Conservation (phyloP, 1,139 yeast genomes). For the Wickerhamiella pararugosa region DNA sequence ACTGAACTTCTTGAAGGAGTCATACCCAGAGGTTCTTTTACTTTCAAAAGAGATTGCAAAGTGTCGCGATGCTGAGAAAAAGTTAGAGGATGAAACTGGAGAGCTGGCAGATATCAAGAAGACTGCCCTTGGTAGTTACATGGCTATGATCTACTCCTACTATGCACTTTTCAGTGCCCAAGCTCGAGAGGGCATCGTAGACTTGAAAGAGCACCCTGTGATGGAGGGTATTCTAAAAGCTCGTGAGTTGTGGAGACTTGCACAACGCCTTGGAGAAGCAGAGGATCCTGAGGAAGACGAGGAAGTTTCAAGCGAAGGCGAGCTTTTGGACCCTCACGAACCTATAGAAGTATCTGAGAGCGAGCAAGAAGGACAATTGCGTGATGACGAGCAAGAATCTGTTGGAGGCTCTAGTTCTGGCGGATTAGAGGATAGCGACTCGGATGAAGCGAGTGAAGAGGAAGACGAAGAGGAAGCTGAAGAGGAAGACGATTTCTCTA, state of each 20-base stretch:
- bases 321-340: not conserved
- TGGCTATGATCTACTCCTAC: constrained; percentile 60
- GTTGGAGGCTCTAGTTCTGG: constrained; percentile 1
- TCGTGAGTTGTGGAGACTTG: constrained; percentile 69
- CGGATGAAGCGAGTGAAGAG: constrained; percentile 8
- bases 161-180: constrained; percentile 48
- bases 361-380: not conserved
- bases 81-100: constrained; percentile 25
- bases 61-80: constrained; percentile 33
- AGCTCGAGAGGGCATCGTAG: constrained; percentile 29
- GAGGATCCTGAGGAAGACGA: not conserved
- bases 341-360: constrained; percentile 3
- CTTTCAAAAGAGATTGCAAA: constrained; percentile 43
- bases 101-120: constrained; percentile 30
- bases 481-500: constrained; percentile 17
- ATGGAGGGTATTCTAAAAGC: constrained; percentile 74
- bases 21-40: constrained; percentile 72
- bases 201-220: constrained; percentile 74
- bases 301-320: not conserved
- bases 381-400: not conserved
- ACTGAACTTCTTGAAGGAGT: constrained; percentile 17
- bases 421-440: constrained; percentile 3
- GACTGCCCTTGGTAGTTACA: constrained; percentile 60
- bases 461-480: constrained; percentile 16
- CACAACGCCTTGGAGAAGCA: constrained; percentile 3